These are phyloP conservation scores for Erodium moschatum DNA, from an alignment of 441 rosid species.

Conservation along the genomic window DNA sequence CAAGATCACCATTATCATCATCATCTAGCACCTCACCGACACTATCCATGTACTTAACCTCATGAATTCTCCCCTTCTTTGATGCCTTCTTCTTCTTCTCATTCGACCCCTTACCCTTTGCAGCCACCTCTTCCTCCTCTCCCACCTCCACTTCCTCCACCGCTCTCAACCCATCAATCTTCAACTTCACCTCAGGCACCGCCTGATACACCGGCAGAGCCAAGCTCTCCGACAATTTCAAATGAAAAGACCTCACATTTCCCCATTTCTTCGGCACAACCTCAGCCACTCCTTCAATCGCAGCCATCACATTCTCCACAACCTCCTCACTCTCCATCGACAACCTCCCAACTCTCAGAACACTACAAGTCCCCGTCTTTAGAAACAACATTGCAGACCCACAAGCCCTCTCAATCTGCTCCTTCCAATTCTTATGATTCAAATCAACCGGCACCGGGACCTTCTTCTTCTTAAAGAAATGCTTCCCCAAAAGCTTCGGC, in stretches of 20 bases:
- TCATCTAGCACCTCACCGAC: background rate
- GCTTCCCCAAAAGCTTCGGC: slow-evolving; percentile 80
- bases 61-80: slow-evolving; percentile 1
- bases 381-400: slow-evolving; percentile 61
- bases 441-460: slow-evolving; percentile 64
- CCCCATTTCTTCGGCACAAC: slow-evolving; percentile 66
- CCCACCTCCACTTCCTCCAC: slow-evolving; percentile 22
- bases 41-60: slow-evolving; percentile 2
- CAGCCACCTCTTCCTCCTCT: slow-evolving; percentile 2
- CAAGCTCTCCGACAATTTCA: slow-evolving; percentile 71
- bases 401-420: slow-evolving; percentile 67
- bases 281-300: slow-evolving; percentile 55
- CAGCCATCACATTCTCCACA: slow-evolving; percentile 51
- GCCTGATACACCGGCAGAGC: slow-evolving; percentile 77
- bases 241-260: slow-evolving; percentile 64
- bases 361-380: slow-evolving; percentile 72
- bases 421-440: slow-evolving; percentile 80
- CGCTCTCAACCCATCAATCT: slow-evolving; percentile 40
- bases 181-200: slow-evolving; percentile 66
- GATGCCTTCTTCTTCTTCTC: background rate
- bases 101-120: background rate
- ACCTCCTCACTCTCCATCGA: slow-evolving; percentile 48
- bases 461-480: slow-evolving; percentile 66
- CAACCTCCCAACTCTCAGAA: slow-evolving; percentile 58
- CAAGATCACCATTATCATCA: background rate